These are phyloP conservation scores for Bipolaris oryzae DNA, from an alignment of 2,329 filamentous ascomycete genomes.

Conservation along the genomic window DNA sequence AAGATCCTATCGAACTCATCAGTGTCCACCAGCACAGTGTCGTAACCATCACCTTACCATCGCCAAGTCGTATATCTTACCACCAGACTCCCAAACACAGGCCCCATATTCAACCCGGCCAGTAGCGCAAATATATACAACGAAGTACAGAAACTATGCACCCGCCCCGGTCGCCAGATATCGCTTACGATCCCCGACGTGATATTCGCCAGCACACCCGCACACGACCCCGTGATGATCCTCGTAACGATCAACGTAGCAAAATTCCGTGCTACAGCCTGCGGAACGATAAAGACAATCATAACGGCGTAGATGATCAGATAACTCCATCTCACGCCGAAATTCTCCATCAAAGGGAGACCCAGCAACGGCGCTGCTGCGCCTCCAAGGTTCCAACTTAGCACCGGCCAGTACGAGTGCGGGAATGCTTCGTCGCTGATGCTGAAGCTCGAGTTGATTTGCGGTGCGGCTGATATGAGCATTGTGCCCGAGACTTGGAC, in stretches of 20 bases:
- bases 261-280: slow-evolving; percentile 53
- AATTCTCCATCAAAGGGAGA: slow-evolving; percentile 53
- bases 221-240: slow-evolving; percentile 53
- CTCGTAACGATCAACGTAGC: slow-evolving; percentile 54
- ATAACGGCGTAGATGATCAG: slow-evolving; percentile 50
- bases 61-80: slow-evolving; percentile 49
- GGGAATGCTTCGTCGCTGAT: slow-evolving; percentile 49
- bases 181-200: slow-evolving; percentile 45
- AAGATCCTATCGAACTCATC: slow-evolving; percentile 50
- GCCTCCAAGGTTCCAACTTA: slow-evolving; percentile 52
- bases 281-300: slow-evolving; percentile 51
- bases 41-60: slow-evolving; percentile 42
- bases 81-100: slow-evolving; percentile 52
- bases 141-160: slow-evolving; percentile 52
- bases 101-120: slow-evolving; percentile 53
- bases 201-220: slow-evolving; percentile 52
- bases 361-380: slow-evolving; percentile 51
- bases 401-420: slow-evolving; percentile 50
- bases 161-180: slow-evolving; percentile 47
- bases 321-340: slow-evolving; percentile 54
- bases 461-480: slow-evolving; percentile 40
- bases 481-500: slow-evolving; percentile 43
- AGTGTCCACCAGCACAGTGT: background rate
- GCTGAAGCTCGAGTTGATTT: slow-evolving; percentile 50
- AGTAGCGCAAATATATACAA: slow-evolving; percentile 54